phyloP scores from a whole-genome alignment of 2,329 filamentous ascomycete species.

The Pseudopyrenochaeta lycopersici region DNA sequence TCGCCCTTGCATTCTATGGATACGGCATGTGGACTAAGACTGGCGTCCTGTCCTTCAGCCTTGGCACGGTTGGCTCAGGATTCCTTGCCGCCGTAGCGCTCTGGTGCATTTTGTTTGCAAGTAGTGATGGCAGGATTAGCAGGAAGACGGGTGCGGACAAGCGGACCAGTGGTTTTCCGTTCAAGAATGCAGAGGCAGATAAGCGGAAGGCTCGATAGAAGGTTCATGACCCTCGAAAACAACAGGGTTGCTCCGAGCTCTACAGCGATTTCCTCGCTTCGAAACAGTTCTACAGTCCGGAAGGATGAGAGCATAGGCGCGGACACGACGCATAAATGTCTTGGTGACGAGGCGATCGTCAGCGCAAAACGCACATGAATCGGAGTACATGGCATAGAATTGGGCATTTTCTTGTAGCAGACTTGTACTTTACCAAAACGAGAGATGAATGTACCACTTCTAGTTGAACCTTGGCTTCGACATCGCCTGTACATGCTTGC shows the following conservation, averaged over 20 bases:
- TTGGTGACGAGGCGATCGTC: not conserved
- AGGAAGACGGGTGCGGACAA: slow-evolving; percentile 73
- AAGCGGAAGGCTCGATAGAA: slow-evolving; percentile 56
- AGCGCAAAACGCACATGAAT: not conserved
- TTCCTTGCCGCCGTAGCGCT: slow-evolving; percentile 68
- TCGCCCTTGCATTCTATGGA: slow-evolving; percentile 61
- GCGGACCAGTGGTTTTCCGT: slow-evolving; percentile 71
- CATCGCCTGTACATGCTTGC: no score
- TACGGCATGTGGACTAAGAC: slow-evolving; percentile 72
- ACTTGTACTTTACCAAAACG: no score
- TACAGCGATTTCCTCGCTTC: not conserved
- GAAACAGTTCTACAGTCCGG: no score
- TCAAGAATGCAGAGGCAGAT: slow-evolving; percentile 66
- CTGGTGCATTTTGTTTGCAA: slow-evolving; percentile 71
- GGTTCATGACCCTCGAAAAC: not conserved
- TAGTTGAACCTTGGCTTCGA: no score
- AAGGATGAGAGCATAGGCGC: no score
- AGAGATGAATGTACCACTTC: no score
- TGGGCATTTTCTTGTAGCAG: no score
- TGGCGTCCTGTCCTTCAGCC: slow-evolving; percentile 65
- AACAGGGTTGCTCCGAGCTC: not conserved
- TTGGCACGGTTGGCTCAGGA: slow-evolving; percentile 68
- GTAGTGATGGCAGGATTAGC: slow-evolving; percentile 65
- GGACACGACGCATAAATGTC: no score
- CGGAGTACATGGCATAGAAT: no score